These are phyloP conservation scores for Diaporthe destruens DNA, from an alignment of 2,329 filamentous ascomycete species.

Conservation along the genomic window DNA sequence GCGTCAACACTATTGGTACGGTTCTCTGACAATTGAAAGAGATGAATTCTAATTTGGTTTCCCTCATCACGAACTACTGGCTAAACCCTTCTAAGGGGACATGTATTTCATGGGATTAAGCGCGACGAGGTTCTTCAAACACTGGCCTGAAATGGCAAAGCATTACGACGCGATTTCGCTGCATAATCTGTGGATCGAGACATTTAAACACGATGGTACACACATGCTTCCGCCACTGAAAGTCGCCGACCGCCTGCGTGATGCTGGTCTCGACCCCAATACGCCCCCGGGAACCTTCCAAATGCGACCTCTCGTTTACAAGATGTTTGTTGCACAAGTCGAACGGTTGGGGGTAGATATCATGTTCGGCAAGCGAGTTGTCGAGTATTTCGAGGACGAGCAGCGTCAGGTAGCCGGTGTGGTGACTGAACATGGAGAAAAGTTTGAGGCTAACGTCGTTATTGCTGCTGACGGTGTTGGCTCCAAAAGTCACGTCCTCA, in stretches of 20 bases:
- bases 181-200: constrained; percentile 67
- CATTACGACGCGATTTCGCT: constrained; percentile 66
- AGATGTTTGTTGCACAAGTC: constrained; percentile 7
- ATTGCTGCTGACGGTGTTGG: constrained; percentile 5
- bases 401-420: neutral
- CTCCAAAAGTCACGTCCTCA: neutral
- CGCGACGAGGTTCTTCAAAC: constrained; percentile 20
- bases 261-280: constrained; percentile 48
- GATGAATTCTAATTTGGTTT: neutral
- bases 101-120: constrained; percentile 23
- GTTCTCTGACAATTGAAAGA: rapidly evolving
- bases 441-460: neutral
- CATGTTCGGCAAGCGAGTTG: neutral
- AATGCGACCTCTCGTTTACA: constrained; percentile 13
- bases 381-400: neutral
- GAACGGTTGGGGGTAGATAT: neutral
- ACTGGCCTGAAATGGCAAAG: constrained; percentile 55
- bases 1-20: neutral
- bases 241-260: constrained; percentile 62
- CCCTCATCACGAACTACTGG: rapidly evolving
- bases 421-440: neutral
- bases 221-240: constrained; percentile 61
- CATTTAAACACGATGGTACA: constrained; percentile 65
- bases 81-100: neutral
- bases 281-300: constrained; percentile 13